Conservation (phyloP, 1,139 yeast genomes). For the Spencermartinsiella ligniputridi region DNA sequence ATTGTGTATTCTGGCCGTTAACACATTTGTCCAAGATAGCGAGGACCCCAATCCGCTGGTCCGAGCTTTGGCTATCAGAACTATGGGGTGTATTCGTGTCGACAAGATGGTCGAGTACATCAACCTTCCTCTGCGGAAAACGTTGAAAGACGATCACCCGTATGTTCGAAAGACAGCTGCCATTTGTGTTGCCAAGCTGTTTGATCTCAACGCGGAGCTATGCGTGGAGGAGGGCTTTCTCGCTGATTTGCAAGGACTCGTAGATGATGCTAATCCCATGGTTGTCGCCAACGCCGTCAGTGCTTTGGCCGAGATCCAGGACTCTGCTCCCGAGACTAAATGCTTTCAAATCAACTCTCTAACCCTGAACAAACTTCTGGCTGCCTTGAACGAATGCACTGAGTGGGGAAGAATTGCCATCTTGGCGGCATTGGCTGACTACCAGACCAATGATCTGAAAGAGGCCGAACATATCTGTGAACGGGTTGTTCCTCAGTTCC, state of each 20-base stretch:
- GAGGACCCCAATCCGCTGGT: conserved; percentile 97
- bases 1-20: conserved; percentile 90
- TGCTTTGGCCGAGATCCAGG: conserved; percentile 78
- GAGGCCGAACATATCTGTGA: conserved; percentile 88
- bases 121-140: conserved; percentile 82
- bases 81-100: conserved; percentile 98
- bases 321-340: conserved; percentile 53
- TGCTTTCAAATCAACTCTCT: conserved; percentile 41
- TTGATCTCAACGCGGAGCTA: conserved; percentile 75
- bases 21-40: conserved; percentile 90
- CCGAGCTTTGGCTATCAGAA: conserved; percentile 91
- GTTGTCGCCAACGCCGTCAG: conserved; percentile 87
- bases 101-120: conserved; percentile 93
- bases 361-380: conserved; percentile 60
- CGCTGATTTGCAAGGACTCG: conserved; percentile 59
- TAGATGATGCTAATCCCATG: conserved; percentile 91
- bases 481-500: conserved; percentile 90
- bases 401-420: conserved; percentile 98
- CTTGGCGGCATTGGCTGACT: conserved; percentile 74
- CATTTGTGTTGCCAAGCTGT: conserved; percentile 91
- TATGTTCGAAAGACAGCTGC: conserved; percentile 98
- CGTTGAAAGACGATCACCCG: conserved; percentile 89
- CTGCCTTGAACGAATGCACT: conserved; percentile 92
- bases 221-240: conserved; percentile 87
- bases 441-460: conserved; percentile 47